Conservation (phyloP, 2,329 filamentous ascomycete genomes). For the Sporothrix brasiliensis region DNA sequence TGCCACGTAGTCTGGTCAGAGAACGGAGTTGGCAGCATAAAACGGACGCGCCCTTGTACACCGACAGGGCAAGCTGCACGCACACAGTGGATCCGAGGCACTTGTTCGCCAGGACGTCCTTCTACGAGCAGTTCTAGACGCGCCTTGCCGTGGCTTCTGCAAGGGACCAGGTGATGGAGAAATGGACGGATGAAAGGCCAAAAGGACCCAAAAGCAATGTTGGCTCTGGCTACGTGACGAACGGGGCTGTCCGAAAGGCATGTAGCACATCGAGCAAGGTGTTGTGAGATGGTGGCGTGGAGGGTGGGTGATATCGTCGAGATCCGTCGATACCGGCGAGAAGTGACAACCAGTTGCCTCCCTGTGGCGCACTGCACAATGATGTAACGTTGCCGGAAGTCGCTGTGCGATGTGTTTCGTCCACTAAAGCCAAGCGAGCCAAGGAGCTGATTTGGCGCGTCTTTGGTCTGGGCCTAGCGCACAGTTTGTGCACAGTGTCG, state of each 20-base stretch:
- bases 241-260: constrained; percentile 17
- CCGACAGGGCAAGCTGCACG: neutral
- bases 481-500: constrained; percentile 21
- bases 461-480: neutral
- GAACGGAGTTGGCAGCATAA: neutral
- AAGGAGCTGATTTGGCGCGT: neutral
- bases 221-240: constrained; percentile 13
- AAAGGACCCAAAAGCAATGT: constrained; percentile 24
- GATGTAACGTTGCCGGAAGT: constrained; percentile 30
- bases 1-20: neutral
- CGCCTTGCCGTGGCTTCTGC: neutral
- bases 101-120: neutral
- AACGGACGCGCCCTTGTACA: neutral
- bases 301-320: neutral
- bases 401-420: neutral
- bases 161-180: neutral
- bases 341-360: neutral
- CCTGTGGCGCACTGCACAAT: constrained; percentile 11
- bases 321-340: neutral
- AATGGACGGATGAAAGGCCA: neutral
- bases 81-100: neutral
- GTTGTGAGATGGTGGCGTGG: neutral
- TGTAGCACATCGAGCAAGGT: constrained; percentile 15
- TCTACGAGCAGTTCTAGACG: neutral
- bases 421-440: constrained; percentile 2